phyloP scores from a whole-genome alignment of 768 basidiomycete species.

The Suillus paluster region DNA sequence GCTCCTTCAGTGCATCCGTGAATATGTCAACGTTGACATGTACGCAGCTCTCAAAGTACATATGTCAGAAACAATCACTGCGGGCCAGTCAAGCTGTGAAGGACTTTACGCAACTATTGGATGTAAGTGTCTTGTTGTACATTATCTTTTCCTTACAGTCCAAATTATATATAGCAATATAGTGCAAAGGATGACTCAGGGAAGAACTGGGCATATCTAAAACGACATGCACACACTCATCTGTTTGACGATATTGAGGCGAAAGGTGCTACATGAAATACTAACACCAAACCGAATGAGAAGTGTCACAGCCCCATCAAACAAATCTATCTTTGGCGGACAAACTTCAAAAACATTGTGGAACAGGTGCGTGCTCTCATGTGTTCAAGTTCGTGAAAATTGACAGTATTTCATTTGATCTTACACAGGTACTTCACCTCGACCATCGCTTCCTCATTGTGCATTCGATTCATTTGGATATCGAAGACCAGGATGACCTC shows the following conservation, averaged over 20 bases:
- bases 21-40: constrained; percentile 37
- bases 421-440: constrained; percentile 37
- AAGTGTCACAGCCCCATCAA: constrained; percentile 32
- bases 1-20: constrained; percentile 33
- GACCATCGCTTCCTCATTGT: neutral
- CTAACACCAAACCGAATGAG: constrained; percentile 39
- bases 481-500: neutral
- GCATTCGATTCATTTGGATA: constrained; percentile 3
- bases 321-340: constrained; percentile 26
- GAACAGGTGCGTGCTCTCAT: constrained; percentile 30
- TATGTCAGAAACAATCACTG: constrained; percentile 29
- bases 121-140: constrained; percentile 19
- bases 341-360: constrained; percentile 40
- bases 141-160: neutral
- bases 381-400: neutral
- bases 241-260: constrained; percentile 34
- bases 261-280: constrained; percentile 37
- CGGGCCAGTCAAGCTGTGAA: constrained; percentile 23
- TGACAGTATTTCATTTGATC: neutral
- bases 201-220: constrained; percentile 39
- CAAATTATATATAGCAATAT: constrained; percentile 1
- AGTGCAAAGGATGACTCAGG: neutral
- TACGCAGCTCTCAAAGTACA: constrained; percentile 36
- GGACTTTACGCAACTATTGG: constrained; percentile 21
- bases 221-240: constrained; percentile 36